These are phyloP conservation scores for Coniochaeta prunicola DNA, from an alignment of 2,329 filamentous ascomycete genomes.

Conservation along the genomic window DNA sequence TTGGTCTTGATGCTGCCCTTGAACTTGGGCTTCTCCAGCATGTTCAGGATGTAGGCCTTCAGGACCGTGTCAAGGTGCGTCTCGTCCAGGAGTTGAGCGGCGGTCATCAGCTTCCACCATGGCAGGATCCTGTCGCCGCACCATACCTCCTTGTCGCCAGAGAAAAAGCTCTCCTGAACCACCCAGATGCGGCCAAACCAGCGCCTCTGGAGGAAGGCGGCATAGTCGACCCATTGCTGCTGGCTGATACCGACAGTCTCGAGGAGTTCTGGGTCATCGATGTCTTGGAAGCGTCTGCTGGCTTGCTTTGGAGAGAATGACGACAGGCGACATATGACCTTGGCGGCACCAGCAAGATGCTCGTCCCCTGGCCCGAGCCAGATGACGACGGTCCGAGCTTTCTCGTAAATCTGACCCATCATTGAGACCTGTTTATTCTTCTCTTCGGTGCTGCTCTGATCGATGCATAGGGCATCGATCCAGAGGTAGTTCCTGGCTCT, in stretches of 20 bases:
- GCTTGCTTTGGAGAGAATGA: background rate
- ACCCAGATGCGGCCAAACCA: conserved; percentile 15
- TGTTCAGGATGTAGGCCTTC: background rate
- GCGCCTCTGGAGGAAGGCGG: background rate
- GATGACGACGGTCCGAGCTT: conserved; percentile 7
- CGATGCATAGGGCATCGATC: conserved; percentile 23
- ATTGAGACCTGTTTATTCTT: conserved; percentile 8
- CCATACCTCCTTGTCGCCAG: conserved; percentile 6
- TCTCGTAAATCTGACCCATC: conserved; percentile 12
- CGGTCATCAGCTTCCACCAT: background rate
- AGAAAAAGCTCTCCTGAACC: conserved; percentile 11
- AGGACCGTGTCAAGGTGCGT: conserved; percentile 8
- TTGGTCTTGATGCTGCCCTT: background rate
- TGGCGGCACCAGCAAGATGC: background rate
- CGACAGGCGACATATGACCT: background rate
- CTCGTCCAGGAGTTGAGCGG: background rate
- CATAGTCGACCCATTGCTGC: conserved; percentile 2
- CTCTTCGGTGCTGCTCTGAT: conserved; percentile 9
- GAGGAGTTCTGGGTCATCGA: background rate
- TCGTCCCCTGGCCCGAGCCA: conserved; percentile 7
- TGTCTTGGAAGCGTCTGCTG: background rate
- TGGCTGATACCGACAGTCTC: background rate
- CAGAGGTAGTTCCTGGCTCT: conserved; percentile 11
- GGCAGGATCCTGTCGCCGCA: background rate
- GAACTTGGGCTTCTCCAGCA: background rate